Evolutionary conservation across 441 rosid species (phyloP).

Genomic region (Aleurites moluccanus): DNA sequence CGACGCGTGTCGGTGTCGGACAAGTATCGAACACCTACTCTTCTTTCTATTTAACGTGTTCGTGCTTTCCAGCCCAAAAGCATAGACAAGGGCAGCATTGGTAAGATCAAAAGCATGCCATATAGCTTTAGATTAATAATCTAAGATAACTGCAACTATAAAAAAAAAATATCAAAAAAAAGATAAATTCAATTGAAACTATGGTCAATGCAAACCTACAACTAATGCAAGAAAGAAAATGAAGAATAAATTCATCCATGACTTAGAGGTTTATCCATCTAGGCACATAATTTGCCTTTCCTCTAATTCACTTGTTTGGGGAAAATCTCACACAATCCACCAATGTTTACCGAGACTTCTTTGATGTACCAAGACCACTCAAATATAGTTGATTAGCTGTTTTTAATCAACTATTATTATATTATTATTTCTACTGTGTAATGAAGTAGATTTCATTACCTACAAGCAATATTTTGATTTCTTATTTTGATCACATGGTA

Average conservation of each 20-base stretch:
- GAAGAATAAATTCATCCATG: not conserved
- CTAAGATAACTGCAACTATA: not conserved
- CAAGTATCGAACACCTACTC: no score
- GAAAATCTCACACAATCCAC: not conserved
- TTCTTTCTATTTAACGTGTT: no score
- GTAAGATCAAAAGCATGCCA: not conserved
- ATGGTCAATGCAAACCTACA: not conserved
- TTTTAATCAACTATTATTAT: not conserved
- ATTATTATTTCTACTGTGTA: not conserved
- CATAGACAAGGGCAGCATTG: not conserved
- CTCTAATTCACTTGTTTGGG: not conserved
- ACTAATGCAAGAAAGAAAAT: not conserved
- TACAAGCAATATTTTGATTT: not conserved
- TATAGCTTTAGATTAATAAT: not conserved
- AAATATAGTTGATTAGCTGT: not conserved
- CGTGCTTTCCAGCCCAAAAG: not conserved
- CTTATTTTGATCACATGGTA: not conserved
- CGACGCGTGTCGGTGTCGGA: no score
- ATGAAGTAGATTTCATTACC: not conserved
- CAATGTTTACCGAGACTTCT: not conserved
- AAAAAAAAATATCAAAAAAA: no score
- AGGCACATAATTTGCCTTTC: not conserved
- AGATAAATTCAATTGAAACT: not conserved
- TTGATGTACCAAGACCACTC: not conserved
- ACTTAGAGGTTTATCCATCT: slow-evolving; percentile 1